Conservation (phyloP, 805 yeast species). For the Wickerhamiella azyma region DNA sequence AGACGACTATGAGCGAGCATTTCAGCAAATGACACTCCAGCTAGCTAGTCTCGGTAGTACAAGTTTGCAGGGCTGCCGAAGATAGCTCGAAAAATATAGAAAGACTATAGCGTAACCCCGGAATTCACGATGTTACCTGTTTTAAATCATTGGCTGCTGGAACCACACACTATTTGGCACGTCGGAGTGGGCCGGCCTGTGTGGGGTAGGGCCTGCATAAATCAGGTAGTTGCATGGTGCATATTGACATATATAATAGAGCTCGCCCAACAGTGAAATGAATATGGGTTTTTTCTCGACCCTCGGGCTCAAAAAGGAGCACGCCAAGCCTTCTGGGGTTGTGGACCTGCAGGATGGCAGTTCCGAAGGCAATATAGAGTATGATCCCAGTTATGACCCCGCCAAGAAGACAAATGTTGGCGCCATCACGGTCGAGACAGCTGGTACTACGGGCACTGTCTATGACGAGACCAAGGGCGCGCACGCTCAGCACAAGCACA, state of each 20-base stretch:
- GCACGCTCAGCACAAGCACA: conserved; percentile 26
- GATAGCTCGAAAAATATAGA: too few species aligned
- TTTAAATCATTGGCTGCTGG: too few species aligned
- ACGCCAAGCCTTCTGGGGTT: background rate
- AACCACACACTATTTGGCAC: too few species aligned
- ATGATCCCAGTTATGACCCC: background rate
- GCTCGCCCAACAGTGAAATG: background rate
- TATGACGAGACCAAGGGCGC: conserved; percentile 26
- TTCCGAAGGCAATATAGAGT: background rate
- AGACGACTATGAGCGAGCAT: too few species aligned
- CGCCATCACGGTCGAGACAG: background rate
- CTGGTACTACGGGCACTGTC: background rate
- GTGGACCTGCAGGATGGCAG: background rate
- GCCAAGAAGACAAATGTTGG: background rate
- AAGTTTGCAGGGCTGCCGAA: too few species aligned
- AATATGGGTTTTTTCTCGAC: background rate
- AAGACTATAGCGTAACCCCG: too few species aligned
- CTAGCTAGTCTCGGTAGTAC: too few species aligned
- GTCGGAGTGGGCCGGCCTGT: too few species aligned
- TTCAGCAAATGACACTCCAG: too few species aligned
- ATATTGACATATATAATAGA: background rate
- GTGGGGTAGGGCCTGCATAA: too few species aligned
- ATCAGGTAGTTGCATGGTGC: too few species aligned
- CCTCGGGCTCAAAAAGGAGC: background rate
- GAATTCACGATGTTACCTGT: too few species aligned